Conservation (phyloP, 2,329 filamentous ascomycete species). For the Alternaria consortialis region DNA sequence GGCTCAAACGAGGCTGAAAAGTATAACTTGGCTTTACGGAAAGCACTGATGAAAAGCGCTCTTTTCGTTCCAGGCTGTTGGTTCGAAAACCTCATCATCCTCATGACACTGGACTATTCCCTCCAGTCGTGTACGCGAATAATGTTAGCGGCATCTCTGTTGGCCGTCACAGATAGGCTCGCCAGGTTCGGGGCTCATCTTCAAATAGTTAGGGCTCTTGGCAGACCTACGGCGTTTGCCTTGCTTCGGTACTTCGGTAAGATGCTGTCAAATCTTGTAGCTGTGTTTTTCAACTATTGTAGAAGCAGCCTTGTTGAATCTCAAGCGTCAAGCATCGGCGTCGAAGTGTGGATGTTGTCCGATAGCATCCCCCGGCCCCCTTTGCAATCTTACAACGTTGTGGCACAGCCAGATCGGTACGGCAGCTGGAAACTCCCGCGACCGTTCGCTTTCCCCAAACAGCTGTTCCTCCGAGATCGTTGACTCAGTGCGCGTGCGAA, state of each 20-base stretch:
- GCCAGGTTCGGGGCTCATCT: slow-evolving; percentile 6
- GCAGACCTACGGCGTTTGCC: slow-evolving; percentile 5
- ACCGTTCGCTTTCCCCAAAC: slow-evolving; percentile 10
- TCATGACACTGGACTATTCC: not conserved
- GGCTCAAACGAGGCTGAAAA: not conserved
- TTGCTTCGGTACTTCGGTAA: slow-evolving; percentile 9
- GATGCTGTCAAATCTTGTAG: not conserved
- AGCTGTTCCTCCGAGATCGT: slow-evolving; percentile 12
- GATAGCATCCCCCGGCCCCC: slow-evolving; percentile 14
- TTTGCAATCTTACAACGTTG: slow-evolving; percentile 13
- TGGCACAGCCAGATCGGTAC: slow-evolving; percentile 19
- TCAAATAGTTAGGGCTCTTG: slow-evolving; percentile 16
- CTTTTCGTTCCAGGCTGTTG: not conserved
- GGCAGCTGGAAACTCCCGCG: slow-evolving; percentile 9
- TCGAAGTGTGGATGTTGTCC: not conserved
- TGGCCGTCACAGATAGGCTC: slow-evolving; percentile 4
- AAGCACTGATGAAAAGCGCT: not conserved
- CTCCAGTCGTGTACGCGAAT: not conserved
- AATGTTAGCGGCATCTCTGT: slow-evolving; percentile 8
- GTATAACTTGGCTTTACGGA: not conserved
- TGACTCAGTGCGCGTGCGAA: slow-evolving; percentile 5
- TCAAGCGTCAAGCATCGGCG: slow-evolving; percentile 1
- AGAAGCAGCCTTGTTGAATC: not conserved
- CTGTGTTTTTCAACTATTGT: not conserved
- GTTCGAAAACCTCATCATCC: not conserved